Percentiles rank a stretch among this genome's conserved stretches.
phyloP scores from a whole-genome alignment of 129 eudicot genomes.

The Lonicera japonica region DNA sequence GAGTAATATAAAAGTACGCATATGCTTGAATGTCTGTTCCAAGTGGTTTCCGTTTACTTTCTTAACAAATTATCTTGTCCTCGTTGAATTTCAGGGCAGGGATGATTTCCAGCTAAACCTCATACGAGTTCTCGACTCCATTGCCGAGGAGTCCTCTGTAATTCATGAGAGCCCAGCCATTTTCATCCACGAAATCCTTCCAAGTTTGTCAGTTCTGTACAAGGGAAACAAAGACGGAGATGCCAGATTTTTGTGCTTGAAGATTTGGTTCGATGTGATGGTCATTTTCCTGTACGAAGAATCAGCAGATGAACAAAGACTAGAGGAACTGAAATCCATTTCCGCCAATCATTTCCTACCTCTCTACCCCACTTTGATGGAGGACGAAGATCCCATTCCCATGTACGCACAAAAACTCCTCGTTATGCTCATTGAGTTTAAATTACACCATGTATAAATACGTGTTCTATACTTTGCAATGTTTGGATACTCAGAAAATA shows the following conservation, averaged over 20 bases:
- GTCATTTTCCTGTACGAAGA: slow-evolving; percentile 50
- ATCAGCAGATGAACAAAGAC: slow-evolving; percentile 21
- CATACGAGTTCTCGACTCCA: slow-evolving; percentile 65
- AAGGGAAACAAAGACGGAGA: slow-evolving; percentile 93
- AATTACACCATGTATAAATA: slow-evolving; percentile 12
- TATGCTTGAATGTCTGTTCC: no score
- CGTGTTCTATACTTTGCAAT: not conserved
- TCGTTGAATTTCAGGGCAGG: slow-evolving; percentile 62
- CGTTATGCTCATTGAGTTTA: slow-evolving; percentile 66
- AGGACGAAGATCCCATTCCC: slow-evolving; percentile 97
- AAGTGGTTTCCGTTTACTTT: no score
- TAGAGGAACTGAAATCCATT: slow-evolving; percentile 52
- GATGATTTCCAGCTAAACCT: slow-evolving; percentile 86
- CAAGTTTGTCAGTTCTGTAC: slow-evolving; percentile 68
- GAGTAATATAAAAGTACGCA: no score
- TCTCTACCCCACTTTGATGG: slow-evolving; percentile 66
- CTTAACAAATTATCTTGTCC: not conserved
- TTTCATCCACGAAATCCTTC: slow-evolving; percentile 61
- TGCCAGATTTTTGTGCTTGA: slow-evolving; percentile 82
- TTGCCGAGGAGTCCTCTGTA: slow-evolving; percentile 63
- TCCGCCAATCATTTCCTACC: slow-evolving; percentile 59
- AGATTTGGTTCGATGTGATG: slow-evolving; percentile 79
- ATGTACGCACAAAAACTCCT: slow-evolving; percentile 78
- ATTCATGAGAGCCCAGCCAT: slow-evolving; percentile 37
- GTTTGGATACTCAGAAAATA: not conserved